phyloP scores from a whole-genome alignment of 2,329 filamentous ascomycete genomes.

The Xylaria sp. region DNA sequence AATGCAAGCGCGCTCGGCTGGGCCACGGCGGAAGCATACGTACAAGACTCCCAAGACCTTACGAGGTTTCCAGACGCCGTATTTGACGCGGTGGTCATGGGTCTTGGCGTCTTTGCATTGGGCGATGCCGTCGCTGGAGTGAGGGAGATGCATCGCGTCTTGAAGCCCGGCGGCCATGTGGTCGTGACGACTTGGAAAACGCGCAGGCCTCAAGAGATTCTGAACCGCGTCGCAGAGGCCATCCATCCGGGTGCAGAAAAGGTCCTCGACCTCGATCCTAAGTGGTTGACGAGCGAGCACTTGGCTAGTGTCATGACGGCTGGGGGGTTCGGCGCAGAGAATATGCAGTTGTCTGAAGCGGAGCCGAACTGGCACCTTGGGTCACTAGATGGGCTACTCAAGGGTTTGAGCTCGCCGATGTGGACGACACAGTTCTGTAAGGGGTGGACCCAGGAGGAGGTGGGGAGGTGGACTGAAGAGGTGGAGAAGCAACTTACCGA shows the following conservation, averaged over 20 bases:
- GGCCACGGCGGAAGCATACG: conserved; percentile 37
- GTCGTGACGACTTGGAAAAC: conserved; percentile 44
- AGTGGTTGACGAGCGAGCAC: conserved; percentile 43
- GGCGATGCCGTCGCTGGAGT: conserved; percentile 36
- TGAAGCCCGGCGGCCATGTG: conserved; percentile 40
- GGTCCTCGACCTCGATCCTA: conserved; percentile 37
- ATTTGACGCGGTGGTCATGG: conserved; percentile 44
- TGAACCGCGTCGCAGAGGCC: conserved; percentile 30
- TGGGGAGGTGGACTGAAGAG: conserved; percentile 39
- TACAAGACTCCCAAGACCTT: conserved; percentile 41
- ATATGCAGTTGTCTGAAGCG: conserved; percentile 29
- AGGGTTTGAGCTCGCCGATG: conserved; percentile 39
- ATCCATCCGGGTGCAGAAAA: conserved; percentile 36
- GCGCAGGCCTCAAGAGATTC: conserved; percentile 29
- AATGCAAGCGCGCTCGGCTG: conserved; percentile 37
- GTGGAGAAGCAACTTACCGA: conserved; percentile 40
- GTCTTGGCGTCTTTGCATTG: conserved; percentile 41
- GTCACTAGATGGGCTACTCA: conserved; percentile 32
- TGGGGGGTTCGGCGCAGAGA: conserved; percentile 38
- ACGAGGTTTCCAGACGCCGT: conserved; percentile 36
- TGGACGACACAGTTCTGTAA: conserved; percentile 41
- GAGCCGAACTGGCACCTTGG: conserved; percentile 37
- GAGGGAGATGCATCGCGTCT: conserved; percentile 42
- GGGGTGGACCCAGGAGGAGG: conserved; percentile 41
- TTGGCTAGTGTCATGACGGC: conserved; percentile 34